Base-by-base conservation (phyloP, 495 filamentous ascomycete genomes). In the Pseudevernia furfuracea region DNA sequence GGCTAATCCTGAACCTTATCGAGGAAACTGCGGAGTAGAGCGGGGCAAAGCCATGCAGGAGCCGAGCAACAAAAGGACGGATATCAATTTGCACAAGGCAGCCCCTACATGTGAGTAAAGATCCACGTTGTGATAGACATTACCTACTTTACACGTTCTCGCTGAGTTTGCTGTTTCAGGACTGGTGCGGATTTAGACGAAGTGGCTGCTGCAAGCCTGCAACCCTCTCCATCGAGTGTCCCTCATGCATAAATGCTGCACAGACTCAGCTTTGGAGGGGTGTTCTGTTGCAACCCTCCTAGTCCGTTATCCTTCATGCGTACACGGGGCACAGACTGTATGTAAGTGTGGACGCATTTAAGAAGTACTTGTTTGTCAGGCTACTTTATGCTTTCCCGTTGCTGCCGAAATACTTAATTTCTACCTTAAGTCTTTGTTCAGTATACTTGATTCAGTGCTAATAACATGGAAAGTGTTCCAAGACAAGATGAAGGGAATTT, bases 401-500 rank as follows among this genome's bases (percentile, higher is more conserved):
- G 12, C 23, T 30, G 48, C 25, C 25, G 25, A 52, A 52, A 28
- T 52, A 15, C 8, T 17, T 30, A 30, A 28, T 14, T 30, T 52
- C 48, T 28, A 30, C 25, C 21, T 48, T 48, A 48, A 48, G 44
- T 48, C 44, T 52, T 52, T 52, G 23, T 28, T 52, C 48, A 52
- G 25, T 30, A 28, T 52, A 48, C 46, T 48, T 48, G n/a, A 23
- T 25, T 25, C n/a, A 12, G 25, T 52, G 48, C 23, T 30, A 52
- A 52, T 7, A 30, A 30, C 48, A 52, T 52, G 48, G 48, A 12
- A 28, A 15, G 48, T 30, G 25, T 52, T 30, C 48, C 48, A 17
- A 52, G 11, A 52, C 9, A 52, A 30, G 48, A 52, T 12, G 48
- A 30, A 52, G 48, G 15, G 23, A 52, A 52, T 30, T 28, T 52